These are phyloP conservation scores for Chlorella sp. DNA, from an alignment of 139 green algal species.

Conservation along the genomic window DNA sequence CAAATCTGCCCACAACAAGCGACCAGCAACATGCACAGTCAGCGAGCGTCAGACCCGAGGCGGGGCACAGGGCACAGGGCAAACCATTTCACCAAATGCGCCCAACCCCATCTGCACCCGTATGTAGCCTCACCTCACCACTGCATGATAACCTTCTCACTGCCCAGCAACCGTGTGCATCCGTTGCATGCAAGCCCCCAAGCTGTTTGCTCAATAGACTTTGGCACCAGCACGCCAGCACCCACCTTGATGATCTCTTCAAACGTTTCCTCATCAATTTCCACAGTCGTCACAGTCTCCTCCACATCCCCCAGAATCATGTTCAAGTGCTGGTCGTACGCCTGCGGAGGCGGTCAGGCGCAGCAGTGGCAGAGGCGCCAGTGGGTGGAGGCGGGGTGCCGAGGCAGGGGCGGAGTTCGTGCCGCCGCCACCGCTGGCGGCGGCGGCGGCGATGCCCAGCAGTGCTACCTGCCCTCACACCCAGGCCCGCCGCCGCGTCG, in stretches of 20 bases:
- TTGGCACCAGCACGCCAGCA: not conserved
- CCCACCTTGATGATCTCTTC: constrained; percentile 98
- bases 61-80: too few species aligned
- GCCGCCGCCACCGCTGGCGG: too few species aligned
- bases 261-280: constrained; percentile 99
- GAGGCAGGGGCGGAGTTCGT: not conserved
- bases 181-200: not conserved
- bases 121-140: not conserved
- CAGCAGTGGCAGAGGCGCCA: not conserved
- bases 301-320: constrained; percentile 99
- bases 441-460: not conserved
- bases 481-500: not conserved
- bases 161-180: not conserved
- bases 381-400: not conserved
- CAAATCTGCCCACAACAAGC: too few species aligned
- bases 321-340: constrained; percentile 99
- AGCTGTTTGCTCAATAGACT: not conserved
- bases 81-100: too few species aligned
- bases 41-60: too few species aligned
- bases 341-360: constrained; percentile 63
- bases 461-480: not conserved
- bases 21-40: too few species aligned
- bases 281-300: constrained; percentile 94
- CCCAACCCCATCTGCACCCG: too few species aligned
- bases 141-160: not conserved